Conservation (phyloP, 495 filamentous ascomycete species). For the Aspergillus saccharolyticus region DNA sequence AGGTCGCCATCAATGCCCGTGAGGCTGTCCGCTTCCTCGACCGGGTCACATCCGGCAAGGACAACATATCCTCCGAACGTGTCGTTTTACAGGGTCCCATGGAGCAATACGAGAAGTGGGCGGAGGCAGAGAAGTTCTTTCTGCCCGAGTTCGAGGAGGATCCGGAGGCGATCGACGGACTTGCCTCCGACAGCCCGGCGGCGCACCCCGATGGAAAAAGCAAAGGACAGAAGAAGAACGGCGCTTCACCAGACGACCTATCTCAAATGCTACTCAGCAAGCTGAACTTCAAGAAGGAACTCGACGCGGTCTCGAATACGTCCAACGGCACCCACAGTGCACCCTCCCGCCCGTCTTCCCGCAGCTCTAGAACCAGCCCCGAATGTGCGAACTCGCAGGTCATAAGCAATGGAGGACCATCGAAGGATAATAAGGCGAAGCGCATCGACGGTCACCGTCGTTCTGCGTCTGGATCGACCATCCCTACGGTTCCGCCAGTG, state of each 20-base stretch:
- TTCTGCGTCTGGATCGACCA: conserved; percentile 31
- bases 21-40: conserved; percentile 64
- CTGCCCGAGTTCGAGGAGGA: conserved; percentile 49
- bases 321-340: conserved; percentile 46
- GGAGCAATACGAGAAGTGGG: conserved; percentile 56
- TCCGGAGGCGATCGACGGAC: conserved; percentile 24
- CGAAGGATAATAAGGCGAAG: conserved; percentile 23
- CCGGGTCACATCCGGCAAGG: conserved; percentile 52
- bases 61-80: conserved; percentile 41
- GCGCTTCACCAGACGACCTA: conserved; percentile 31
- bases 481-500: conserved; percentile 36
- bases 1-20: conserved; percentile 55
- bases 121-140: conserved; percentile 58
- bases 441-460: conserved; percentile 31
- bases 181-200: conserved; percentile 14
- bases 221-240: conserved; percentile 14
- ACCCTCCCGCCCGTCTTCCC: conserved; percentile 44
- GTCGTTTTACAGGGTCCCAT: conserved; percentile 53
- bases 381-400: conserved; percentile 34
- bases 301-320: conserved; percentile 44
- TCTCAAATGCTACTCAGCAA: conserved; percentile 50
- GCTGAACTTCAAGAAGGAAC: conserved; percentile 47
- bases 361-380: conserved; percentile 47
- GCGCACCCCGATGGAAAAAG: conserved; percentile 14
- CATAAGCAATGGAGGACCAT: conserved; percentile 24